A percentile compares a stretch with the other conserved stretches of the same genome.
phyloP scores from a whole-genome alignment of 768 basidiomycete species.

The Gyrodon lividus region DNA sequence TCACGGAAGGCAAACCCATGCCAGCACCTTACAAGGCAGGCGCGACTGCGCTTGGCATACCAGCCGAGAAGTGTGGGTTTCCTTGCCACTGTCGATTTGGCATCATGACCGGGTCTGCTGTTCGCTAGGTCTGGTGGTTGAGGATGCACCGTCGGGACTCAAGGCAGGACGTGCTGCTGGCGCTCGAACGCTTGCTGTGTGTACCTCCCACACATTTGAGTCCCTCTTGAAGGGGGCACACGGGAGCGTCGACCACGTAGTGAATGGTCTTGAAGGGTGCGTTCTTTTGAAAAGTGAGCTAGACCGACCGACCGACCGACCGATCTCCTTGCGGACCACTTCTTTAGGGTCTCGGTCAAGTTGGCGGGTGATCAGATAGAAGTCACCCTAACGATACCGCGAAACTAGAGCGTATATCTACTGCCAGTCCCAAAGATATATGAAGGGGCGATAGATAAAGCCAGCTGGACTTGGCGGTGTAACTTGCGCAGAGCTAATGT shows the following conservation, averaged over 20 bases:
- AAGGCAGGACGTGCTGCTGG: constrained; percentile 75
- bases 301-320: neutral
- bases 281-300: constrained; percentile 18
- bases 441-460: neutral
- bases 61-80: constrained; percentile 55
- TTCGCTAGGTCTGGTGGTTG: constrained; percentile 74
- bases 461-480: neutral
- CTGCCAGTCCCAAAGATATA: neutral
- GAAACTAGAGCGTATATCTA: constrained; percentile 7
- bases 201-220: constrained; percentile 70
- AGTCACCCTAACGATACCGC: constrained; percentile 14
- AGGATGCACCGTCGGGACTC: constrained; percentile 87
- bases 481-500: neutral
- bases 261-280: constrained; percentile 66
- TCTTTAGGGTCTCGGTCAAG: constrained; percentile 20
- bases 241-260: constrained; percentile 58
- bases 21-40: constrained; percentile 87
- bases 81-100: neutral
- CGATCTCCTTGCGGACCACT: neutral
- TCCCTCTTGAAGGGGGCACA: constrained; percentile 42
- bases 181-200: constrained; percentile 74
- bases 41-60: constrained; percentile 51
- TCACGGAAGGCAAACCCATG: constrained; percentile 78
- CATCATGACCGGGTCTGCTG: neutral
- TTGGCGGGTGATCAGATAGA: constrained; percentile 22